Base-by-base conservation (phyloP, 1,139 yeast species). In the Meyerozyma carpophila region DNA sequence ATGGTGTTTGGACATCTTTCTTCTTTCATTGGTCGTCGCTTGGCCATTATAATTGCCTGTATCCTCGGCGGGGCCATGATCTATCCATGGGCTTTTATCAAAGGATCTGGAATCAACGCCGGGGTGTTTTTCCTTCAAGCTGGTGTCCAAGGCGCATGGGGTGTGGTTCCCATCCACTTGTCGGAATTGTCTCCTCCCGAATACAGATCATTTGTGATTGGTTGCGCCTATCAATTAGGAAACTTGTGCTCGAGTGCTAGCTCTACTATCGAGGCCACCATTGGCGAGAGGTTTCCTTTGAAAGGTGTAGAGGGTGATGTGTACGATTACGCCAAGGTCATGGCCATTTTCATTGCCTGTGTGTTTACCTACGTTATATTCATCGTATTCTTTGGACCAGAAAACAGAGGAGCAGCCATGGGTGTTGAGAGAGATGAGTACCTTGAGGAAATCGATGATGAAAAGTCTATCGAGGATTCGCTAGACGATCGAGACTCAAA, bases 91-190 rank as follows among this genome's bases (percentile, higher is more conserved):
- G 91, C 87, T 0, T 85, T 80, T 55, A 61, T 75, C 36, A 55
- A 50, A 13, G 71, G 71, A 47, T 53, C 62, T 32, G 87, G 81
- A 31, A 76, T 84, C 51, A 82, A 85, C 56, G 94, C 93, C 7
- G 84, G 87, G 46, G 93, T 74, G 1, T 87, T 86, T 64, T 85
- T 84, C 68, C 65, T 87, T 54, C 95, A 88, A 63, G 80, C 82
- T 57, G 81, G 81, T 53, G 93, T 87, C 41, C 95, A 86, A 64
- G 95, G 95, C 50, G 85, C 89, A 14, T 88, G 95, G 90, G 94
- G 95, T 54, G 86, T 85, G 39, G 75, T 84, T 51, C 95, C 95
- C 43, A 78, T 84, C 50, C 89, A 85, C 62, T 69, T 86, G 43
- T 73, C 87, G 2, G 95, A 86, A 64, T 72, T 87, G 50, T 78